phyloP scores from a whole-genome alignment of 2,329 filamentous ascomycete species.

The Rhinocladiella similis region DNA sequence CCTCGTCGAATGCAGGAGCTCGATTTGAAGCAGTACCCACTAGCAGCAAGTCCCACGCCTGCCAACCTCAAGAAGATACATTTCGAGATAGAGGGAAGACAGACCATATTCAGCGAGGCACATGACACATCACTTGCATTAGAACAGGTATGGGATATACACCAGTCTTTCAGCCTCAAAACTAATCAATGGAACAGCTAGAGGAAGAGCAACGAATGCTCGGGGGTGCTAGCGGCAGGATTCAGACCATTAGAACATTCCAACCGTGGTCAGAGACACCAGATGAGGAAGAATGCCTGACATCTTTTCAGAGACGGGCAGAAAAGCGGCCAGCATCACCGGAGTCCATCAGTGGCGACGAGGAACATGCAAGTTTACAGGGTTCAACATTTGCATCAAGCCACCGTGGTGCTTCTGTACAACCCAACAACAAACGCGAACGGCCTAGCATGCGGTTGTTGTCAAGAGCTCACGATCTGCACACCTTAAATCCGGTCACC shows the following conservation, averaged over 20 bases:
- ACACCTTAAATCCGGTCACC: conserved; percentile 29
- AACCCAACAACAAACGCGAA: conserved; percentile 4
- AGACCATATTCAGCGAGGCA: conserved; percentile 63
- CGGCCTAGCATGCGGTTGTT: conserved; percentile 10
- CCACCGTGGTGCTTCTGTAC: background rate
- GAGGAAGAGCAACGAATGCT: conserved; percentile 26
- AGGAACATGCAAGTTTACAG: conserved; percentile 11
- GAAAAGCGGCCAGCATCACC: conserved; percentile 28
- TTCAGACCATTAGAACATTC: conserved; percentile 24
- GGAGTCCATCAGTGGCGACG: conserved; percentile 28
- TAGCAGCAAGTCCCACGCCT: conserved; percentile 81
- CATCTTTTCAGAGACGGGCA: conserved; percentile 2
- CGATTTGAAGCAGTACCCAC: conserved; percentile 85
- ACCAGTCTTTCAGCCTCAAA: background rate
- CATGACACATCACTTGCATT: conserved; percentile 57
- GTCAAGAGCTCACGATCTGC: conserved; percentile 23
- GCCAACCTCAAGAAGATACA: conserved; percentile 73
- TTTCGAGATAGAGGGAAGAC: conserved; percentile 66
- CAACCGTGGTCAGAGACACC: conserved; percentile 8
- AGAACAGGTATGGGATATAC: conserved; percentile 40
- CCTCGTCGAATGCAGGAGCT: conserved; percentile 70
- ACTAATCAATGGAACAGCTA: conserved; percentile 12
- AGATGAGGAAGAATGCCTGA: conserved; percentile 3
- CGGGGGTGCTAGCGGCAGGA: conserved; percentile 19
- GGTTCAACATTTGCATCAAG: background rate